phyloP scores from a whole-genome alignment of 176 grass and related monocot species.

The Hordeum vulgare region MorexV3_pseudomolecules_assembly NC_058520.1:402717438-402717937 shows the following conservation, averaged over 20 bases:
- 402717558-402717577: conserved; percentile 99
- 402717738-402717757: conserved; percentile 88
- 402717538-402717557: conserved; percentile 93
- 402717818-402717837: conserved; percentile 60
- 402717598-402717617: conserved; percentile 66
- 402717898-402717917: background rate
- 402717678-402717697: background rate
- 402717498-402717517: conserved; percentile 83
- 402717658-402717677: too few relatives aligned
- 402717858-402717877: conserved; percentile 80
- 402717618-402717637: background rate
- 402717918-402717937: conserved; percentile 25
- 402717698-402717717: background rate
- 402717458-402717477: conserved; percentile 40
- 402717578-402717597: conserved; percentile 61
- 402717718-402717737: conserved; percentile 77
- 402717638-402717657: background rate
- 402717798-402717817: conserved; percentile 78
- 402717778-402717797: conserved; percentile 92
- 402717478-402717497: conserved; percentile 52
- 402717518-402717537: conserved; percentile 93
- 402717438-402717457: conserved; percentile 78
- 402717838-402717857: conserved; percentile 63
- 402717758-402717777: conserved; percentile 66
- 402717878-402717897: conserved; percentile 38